phyloP scores from a whole-genome alignment of 768 basidiomycete species.

The Amanita phalloides region DNA sequence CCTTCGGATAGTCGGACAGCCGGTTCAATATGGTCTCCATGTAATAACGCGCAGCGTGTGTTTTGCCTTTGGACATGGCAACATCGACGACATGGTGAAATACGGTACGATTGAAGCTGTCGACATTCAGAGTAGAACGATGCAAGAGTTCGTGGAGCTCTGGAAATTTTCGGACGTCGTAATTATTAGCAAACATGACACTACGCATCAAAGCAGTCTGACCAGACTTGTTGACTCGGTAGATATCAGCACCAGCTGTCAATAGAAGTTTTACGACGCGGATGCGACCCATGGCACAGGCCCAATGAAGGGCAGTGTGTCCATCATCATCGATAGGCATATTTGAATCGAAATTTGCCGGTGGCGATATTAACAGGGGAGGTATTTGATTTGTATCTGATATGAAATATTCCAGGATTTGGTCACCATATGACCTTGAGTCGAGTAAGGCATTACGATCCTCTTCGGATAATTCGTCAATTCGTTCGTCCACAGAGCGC shows the following conservation, averaged over 20 bases:
- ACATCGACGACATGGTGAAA: conserved; percentile 98
- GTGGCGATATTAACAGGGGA: conserved; percentile 75
- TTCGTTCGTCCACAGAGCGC: conserved; percentile 34
- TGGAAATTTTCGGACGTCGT: conserved; percentile 97
- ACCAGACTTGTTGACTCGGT: conserved; percentile 91
- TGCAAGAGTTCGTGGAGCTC: conserved; percentile 95
- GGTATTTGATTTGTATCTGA: conserved; percentile 93
- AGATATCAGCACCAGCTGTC: conserved; percentile 92
- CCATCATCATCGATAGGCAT: conserved; percentile 97
- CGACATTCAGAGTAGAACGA: conserved; percentile 97
- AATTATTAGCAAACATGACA: conserved; percentile 99
- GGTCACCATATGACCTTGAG: conserved; percentile 78
- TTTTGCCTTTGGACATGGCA: conserved; percentile 95
- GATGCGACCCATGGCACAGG: conserved; percentile 96
- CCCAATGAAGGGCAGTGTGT: conserved; percentile 96
- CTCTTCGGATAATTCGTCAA: conserved; percentile 32
- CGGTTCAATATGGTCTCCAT: conserved; percentile 92
- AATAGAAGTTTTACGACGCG: conserved; percentile 91
- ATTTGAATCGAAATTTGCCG: conserved; percentile 88
- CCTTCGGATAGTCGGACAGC: conserved; percentile 87
- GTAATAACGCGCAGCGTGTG: conserved; percentile 96
- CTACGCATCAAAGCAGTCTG: conserved; percentile 97
- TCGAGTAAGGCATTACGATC: conserved; percentile 41
- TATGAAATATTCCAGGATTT: conserved; percentile 97
- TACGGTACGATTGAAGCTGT: conserved; percentile 93